Base-by-base conservation (phyloP, 2,329 filamentous ascomycete species). In the Sporothrix phasma region DNA sequence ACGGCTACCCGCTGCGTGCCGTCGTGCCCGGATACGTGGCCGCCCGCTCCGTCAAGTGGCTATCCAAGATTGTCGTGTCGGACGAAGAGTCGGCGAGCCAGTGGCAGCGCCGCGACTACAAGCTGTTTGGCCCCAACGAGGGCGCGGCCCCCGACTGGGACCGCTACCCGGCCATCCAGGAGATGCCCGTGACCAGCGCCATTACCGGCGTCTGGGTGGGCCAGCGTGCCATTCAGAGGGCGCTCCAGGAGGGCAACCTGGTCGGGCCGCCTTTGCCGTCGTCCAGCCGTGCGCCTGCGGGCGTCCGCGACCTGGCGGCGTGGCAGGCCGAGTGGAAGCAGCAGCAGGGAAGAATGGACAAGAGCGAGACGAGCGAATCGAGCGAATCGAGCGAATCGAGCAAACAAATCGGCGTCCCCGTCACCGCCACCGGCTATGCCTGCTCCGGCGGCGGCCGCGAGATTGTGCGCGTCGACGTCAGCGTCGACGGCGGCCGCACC, bases 91-190 rank as follows among this genome's bases (percentile, higher is more conserved):
- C 84, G 68, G 74, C 79, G 3, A 85, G 81, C 49, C 81, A 87
- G 70, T 87, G 85, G 85, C 85, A 88, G 70, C 78, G 83, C 24
- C 79, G 81, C 19, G 86, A 89, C 71, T 88, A 89, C 74, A 88
- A 88, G 71, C 84, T 81, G 69, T 88, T 88, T 65, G 84, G 85
- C 0, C 85, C 86, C 3, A 87, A 87, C 69, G 79, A 85, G 71
- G 75, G 77, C 13, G 76, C 76, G 37, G 78, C 79, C 24, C 80
- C 84, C 5, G 80, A 87, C 72, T 88, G 85, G 85, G 82, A 84
- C 59, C 76, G 76, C 26, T 85, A 86, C 7, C 81, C 80, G 11
- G 79, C 84, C 1, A 88, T 88, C 34, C 86, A 89, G 68, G 85
- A 88, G 69, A 82, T 88, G 76, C 89, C 86, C 1, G 80, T 89